These are phyloP conservation scores for Monilinia fructicola DNA, from an alignment of 2,329 filamentous ascomycete species.

Conservation along the genomic window DNA sequence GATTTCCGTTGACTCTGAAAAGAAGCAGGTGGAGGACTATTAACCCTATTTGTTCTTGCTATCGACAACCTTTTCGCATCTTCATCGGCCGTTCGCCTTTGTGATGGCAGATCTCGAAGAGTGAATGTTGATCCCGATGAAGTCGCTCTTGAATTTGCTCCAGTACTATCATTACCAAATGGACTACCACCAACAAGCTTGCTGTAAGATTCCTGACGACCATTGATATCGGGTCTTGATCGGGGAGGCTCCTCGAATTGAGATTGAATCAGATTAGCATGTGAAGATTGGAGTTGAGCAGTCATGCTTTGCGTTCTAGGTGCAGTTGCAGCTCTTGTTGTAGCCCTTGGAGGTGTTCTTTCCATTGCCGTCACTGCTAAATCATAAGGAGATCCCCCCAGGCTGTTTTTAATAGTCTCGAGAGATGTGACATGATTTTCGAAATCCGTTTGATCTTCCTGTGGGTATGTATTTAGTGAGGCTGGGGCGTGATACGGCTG, in stretches of 20 bases:
- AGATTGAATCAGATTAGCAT: constrained; percentile 18
- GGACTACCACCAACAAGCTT: constrained; percentile 12
- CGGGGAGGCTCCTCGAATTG: neutral
- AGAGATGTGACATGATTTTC: constrained; percentile 34
- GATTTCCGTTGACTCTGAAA: constrained; percentile 27
- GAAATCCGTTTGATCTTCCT: constrained; percentile 29
- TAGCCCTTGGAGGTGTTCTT: neutral
- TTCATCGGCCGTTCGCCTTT: constrained; percentile 15
- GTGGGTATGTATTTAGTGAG: constrained; percentile 15
- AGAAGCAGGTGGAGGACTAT: constrained; percentile 22
- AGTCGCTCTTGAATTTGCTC: constrained; percentile 9
- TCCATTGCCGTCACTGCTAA: constrained; percentile 23
- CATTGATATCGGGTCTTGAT: constrained; percentile 5
- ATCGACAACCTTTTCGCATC: constrained; percentile 20
- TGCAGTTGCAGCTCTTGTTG: neutral
- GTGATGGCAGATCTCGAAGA: constrained; percentile 24
- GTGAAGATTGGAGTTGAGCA: constrained; percentile 20
- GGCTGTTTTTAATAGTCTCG: constrained; percentile 29
- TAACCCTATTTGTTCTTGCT: constrained; percentile 17
- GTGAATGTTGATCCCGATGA: constrained; percentile 21
- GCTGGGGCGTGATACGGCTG: constrained; percentile 11
- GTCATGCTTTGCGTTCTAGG: constrained; percentile 33
- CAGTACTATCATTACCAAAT: constrained; percentile 10
- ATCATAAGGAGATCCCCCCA: constrained; percentile 36
- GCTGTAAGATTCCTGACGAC: constrained; percentile 15